Evolutionary conservation across 192 early-diverging fungal genomes (phyloP).

Genomic region (Kickxella alabastrina): DNA sequence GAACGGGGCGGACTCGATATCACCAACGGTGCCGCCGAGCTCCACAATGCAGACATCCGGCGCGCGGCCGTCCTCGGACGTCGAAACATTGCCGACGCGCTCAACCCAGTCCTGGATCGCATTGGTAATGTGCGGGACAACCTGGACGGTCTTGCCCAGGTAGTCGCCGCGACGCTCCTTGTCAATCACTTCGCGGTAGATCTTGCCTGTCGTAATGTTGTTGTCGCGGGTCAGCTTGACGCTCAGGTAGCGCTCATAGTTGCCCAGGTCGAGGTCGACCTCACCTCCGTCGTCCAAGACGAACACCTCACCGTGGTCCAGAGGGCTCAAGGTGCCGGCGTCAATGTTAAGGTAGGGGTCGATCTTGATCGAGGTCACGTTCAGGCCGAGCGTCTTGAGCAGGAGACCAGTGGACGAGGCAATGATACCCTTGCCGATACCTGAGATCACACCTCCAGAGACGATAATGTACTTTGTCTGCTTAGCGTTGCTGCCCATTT

Average conservation of each 20-base stretch:
- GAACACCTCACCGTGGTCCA: slow-evolving; percentile 99
- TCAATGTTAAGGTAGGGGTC: slow-evolving; percentile 99
- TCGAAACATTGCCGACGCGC: slow-evolving; percentile 85
- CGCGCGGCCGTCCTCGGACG: slow-evolving; percentile 60
- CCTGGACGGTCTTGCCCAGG: slow-evolving; percentile 98
- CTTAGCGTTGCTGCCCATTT: slow-evolving; percentile 34
- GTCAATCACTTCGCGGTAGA: slow-evolving; percentile 95
- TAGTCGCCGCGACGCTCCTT: slow-evolving; percentile 93
- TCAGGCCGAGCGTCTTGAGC: slow-evolving; percentile 86
- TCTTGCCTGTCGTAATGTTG: slow-evolving; percentile 99
- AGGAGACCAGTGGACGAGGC: slow-evolving; percentile 95
- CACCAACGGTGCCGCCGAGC: slow-evolving; percentile 96
- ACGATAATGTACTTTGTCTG: slow-evolving; percentile 94
- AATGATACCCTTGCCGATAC: slow-evolving; percentile 99
- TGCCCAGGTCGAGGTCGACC: slow-evolving; percentile 97
- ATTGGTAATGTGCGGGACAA: slow-evolving; percentile 97
- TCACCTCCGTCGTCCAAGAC: slow-evolving; percentile 98
- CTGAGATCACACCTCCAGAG: slow-evolving; percentile 98
- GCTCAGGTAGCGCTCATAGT: slow-evolving; percentile 98
- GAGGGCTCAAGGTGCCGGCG: slow-evolving; percentile 92
- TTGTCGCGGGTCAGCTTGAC: slow-evolving; percentile 90
- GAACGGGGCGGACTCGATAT: slow-evolving; percentile 99
- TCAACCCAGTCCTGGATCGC: slow-evolving; percentile 98
- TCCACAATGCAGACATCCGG: slow-evolving; percentile 99
- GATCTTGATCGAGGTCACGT: slow-evolving; percentile 98